phyloP scores from a whole-genome alignment of 495 filamentous ascomycete species.

The Neurospora tetrasperma region DNA sequence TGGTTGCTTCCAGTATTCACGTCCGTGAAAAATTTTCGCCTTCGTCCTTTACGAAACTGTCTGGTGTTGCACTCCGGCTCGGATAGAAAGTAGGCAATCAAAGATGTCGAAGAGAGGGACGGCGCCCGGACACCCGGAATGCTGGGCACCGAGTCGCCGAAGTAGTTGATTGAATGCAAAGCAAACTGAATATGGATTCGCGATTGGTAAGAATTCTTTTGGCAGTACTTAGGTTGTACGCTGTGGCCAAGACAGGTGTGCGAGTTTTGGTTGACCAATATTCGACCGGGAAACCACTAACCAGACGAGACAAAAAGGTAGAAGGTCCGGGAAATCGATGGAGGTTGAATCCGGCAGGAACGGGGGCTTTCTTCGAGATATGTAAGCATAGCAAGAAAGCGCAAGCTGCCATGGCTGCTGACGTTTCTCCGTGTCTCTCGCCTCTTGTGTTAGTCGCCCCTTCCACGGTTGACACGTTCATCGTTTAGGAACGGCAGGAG shows the following conservation, averaged over 20 bases:
- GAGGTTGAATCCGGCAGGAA: neutral
- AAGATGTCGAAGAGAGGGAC: neutral
- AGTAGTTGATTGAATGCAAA: neutral
- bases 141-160: neutral
- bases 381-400: neutral
- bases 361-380: neutral
- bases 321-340: neutral
- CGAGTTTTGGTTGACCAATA: neutral
- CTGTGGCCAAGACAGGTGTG: neutral
- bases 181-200: neutral
- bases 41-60: constrained; percentile 1
- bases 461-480: neutral
- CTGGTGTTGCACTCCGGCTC: neutral
- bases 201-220: neutral
- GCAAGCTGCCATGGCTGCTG: neutral
- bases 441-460: neutral
- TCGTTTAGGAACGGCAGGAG: neutral
- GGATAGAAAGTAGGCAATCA: neutral
- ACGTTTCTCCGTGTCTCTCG: neutral
- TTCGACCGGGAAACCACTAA: neutral
- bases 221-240: neutral
- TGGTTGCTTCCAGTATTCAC: constrained; percentile 16
- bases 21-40: constrained; percentile 24
- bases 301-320: neutral
- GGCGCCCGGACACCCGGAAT: neutral